Conservation (phyloP, 139 green algal genomes). For the Protoeuglena noctilucae region DNA sequence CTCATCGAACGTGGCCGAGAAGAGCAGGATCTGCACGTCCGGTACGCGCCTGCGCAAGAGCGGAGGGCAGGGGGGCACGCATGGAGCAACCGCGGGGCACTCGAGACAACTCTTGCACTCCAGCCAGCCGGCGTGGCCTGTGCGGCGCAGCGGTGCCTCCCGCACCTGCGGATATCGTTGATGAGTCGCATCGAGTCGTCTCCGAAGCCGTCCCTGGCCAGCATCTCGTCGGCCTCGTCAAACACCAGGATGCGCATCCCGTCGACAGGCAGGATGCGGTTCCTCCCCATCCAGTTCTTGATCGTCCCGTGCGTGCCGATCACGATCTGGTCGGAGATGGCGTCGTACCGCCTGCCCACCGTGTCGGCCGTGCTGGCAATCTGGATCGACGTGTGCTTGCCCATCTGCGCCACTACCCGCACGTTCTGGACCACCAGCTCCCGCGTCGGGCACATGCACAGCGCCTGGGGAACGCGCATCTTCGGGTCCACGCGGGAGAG, state of each 20-base stretch:
- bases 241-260: conserved; percentile 83
- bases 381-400: conserved; percentile 53
- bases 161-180: conserved; percentile 14
- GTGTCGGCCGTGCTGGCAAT: conserved; percentile 26
- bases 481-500: conserved; percentile 68
- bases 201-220: conserved; percentile 76
- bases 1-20: conserved; percentile 95
- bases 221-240: conserved; percentile 98
- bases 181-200: conserved; percentile 69
- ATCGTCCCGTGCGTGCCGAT: conserved; percentile 91
- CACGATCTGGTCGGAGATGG: conserved; percentile 49
- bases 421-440: conserved; percentile 93
- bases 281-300: conserved; percentile 61
- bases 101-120: not conserved
- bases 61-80: too few species aligned
- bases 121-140: not conserved
- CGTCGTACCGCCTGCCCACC: conserved; percentile 14
- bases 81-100: not conserved
- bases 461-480: conserved; percentile 56
- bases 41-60: too few species aligned
- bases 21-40: conserved; percentile 68
- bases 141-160: not conserved
- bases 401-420: conserved; percentile 70
- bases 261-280: conserved; percentile 48
- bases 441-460: conserved; percentile 94